These are phyloP conservation scores for Diacronema lutheri DNA, from an alignment of 78 protist genomes.

Conservation along the genomic window DNA sequence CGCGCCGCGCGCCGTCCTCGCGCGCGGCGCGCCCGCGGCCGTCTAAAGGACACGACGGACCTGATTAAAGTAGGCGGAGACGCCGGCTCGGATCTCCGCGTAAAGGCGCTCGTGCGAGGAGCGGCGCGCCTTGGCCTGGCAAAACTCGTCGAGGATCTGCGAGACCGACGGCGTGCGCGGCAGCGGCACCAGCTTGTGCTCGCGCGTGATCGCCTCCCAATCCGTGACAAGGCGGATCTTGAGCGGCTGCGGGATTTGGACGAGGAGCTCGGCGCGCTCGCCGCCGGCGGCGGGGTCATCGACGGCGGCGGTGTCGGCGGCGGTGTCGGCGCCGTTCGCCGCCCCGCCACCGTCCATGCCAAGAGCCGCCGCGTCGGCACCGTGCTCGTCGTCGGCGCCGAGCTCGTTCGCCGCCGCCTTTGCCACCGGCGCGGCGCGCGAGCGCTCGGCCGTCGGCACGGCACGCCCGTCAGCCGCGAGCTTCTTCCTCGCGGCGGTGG, in stretches of 20 bases:
- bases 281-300: no score
- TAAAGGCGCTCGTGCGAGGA: slow-evolving; percentile 5
- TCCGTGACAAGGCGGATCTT: background rate
- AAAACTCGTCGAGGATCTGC: background rate
- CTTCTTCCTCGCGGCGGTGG: background rate
- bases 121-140: background rate
- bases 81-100: background rate
- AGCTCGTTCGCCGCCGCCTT: background rate
- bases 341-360: no score
- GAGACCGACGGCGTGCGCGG: background rate
- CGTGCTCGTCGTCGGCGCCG: background rate
- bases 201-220: background rate
- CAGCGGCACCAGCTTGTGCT: slow-evolving; percentile 10
- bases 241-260: background rate
- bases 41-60: no score
- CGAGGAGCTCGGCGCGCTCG: no score
- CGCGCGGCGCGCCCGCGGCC: no score
- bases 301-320: no score
- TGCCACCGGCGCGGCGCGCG: background rate
- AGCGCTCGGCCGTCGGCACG: background rate
- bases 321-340: no score
- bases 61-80: background rate
- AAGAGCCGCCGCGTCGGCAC: no score
- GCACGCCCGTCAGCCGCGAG: no score
- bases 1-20: no score